Base-by-base conservation (phyloP, 139 green algal species). In the Chlamydomonas sphaeroides region DNA sequence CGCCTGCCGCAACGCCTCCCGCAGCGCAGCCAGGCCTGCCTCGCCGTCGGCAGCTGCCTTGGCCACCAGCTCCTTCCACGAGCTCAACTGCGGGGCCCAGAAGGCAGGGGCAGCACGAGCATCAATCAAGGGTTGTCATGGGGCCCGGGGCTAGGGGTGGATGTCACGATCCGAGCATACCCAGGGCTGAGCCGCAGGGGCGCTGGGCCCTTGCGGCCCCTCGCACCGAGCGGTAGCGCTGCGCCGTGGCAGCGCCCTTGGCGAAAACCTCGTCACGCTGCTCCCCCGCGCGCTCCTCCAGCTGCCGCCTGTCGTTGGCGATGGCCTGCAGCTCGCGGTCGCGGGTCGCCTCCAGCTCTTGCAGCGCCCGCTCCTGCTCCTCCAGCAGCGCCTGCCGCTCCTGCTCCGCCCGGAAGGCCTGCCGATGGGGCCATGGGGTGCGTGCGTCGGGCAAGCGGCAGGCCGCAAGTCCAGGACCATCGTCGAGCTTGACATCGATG, bases 61-160 rank as follows among this genome's bases (percentile, higher is more conserved):
- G n/a, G n/a, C 30, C 45, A 23, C 11, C 36, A 88, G 8, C 45
- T 80, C 53, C 36, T 75, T 81, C 78, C 84, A 88, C 1, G 49
- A 7, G 35, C 30, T 41, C 70, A 78, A 36, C 70, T 78, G 70
- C 35, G n/a, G 10, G 45, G 45, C 14, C 45, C 10, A 10, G 45
- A 51, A 14, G 10, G 45, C 45, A n/a, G n/a, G n/a, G n/a, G n/a
- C n/a, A n/a, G n/a, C n/a, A n/a, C n/a, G n/a, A n/a, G n/a, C n/a
- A n/a, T n/a, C n/a, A n/a, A n/a, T n/a, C n/a, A n/a, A n/a, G n/a
- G n/a, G n/a, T n/a, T n/a, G n/a, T n/a, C n/a, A n/a, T n/a, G n/a
- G n/a, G n/a, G n/a, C n/a, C n/a, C n/a, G n/a, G n/a, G n/a, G n/a
- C n/a, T n/a, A n/a, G n/a, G n/a, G n/a, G n/a, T n/a, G n/a, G n/a